A percentile compares a stretch with the other conserved stretches of the same genome.
phyloP scores from a whole-genome alignment of 148 eudicot species.

The Silene conica region DNA sequence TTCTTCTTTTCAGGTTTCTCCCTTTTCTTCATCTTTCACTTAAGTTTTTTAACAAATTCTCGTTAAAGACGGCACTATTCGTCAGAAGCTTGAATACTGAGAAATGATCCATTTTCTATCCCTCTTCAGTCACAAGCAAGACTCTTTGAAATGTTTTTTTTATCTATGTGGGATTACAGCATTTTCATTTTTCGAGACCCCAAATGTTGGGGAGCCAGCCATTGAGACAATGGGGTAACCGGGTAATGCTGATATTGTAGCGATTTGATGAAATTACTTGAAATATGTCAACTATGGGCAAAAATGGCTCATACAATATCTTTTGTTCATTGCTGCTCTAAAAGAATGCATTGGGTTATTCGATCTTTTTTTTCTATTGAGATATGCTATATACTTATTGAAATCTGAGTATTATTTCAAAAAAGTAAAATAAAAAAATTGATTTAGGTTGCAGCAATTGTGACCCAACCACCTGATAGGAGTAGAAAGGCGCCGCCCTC shows the following conservation, averaged over 20 bases:
- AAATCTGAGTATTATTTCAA: neutral
- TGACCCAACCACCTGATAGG: slow-evolving; percentile 85
- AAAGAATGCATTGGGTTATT: too few species aligned
- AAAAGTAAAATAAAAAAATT: too few species aligned
- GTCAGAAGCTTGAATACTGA: too few species aligned
- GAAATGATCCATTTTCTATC: too few species aligned
- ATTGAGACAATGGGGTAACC: neutral
- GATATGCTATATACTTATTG: neutral
- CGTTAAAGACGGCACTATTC: too few species aligned
- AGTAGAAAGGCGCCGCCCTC: slow-evolving; percentile 81
- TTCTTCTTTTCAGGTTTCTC: slow-evolving; percentile 61
- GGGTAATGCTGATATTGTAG: neutral
- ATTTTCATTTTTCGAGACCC: too few species aligned
- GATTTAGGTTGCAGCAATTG: slow-evolving; percentile 76
- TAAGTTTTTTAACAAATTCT: too few species aligned
- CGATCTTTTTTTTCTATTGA: neutral
- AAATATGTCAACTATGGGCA: neutral
- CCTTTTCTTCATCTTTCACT: neutral
- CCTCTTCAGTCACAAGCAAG: too few species aligned
- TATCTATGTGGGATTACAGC: too few species aligned
- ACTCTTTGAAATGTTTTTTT: too few species aligned
- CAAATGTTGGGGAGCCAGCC: too few species aligned
- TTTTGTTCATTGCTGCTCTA: too few species aligned
- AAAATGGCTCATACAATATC: neutral
- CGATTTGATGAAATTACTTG: neutral